These are phyloP conservation scores for Austroboletus novae-zelandiae DNA, from an alignment of 1,284 basidiomycete species.

Conservation along the genomic window DNA sequence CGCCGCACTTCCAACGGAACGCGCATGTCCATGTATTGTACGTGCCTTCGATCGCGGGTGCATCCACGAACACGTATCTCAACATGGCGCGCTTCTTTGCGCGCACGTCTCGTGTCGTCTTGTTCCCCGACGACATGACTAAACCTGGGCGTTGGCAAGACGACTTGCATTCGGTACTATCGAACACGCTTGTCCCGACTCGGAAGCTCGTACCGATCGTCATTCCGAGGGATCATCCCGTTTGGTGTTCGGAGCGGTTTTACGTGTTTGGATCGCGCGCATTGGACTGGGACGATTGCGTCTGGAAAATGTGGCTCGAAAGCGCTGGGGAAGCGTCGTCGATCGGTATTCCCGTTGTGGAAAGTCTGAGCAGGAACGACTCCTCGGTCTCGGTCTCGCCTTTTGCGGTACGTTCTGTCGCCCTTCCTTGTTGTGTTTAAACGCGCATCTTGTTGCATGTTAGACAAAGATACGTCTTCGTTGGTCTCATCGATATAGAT, in stretches of 20 bases:
- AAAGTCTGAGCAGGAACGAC: slow-evolving; percentile 8
- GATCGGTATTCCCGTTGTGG: slow-evolving; percentile 26
- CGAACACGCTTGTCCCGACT: slow-evolving; percentile 22
- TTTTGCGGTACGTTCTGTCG: slow-evolving; percentile 10
- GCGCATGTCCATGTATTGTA: slow-evolving; percentile 51
- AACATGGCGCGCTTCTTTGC: slow-evolving; percentile 64
- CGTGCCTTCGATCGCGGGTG: slow-evolving; percentile 35
- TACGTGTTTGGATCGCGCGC: slow-evolving; percentile 45
- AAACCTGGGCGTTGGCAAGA: not conserved
- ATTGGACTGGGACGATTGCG: slow-evolving; percentile 61
- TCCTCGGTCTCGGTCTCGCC: slow-evolving; percentile 15
- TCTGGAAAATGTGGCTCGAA: slow-evolving; percentile 67
- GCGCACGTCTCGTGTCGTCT: slow-evolving; percentile 43
- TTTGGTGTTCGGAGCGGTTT: slow-evolving; percentile 66
- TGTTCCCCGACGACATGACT: slow-evolving; percentile 47
- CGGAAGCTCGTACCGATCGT: slow-evolving; percentile 47
- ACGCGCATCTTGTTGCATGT: not conserved
- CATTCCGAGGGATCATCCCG: slow-evolving; percentile 45
- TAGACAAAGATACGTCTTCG: slow-evolving; percentile 43
- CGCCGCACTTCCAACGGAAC: slow-evolving; percentile 8
- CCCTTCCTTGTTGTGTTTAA: not conserved
- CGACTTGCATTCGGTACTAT: too few species aligned
- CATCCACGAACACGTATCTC: slow-evolving; percentile 53
- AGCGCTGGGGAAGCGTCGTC: slow-evolving; percentile 42
- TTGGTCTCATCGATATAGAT: slow-evolving; percentile 46